phyloP scores from a whole-genome alignment of 371 early-diverging fungal species.

The Rhizomucor pusillus region DNA sequence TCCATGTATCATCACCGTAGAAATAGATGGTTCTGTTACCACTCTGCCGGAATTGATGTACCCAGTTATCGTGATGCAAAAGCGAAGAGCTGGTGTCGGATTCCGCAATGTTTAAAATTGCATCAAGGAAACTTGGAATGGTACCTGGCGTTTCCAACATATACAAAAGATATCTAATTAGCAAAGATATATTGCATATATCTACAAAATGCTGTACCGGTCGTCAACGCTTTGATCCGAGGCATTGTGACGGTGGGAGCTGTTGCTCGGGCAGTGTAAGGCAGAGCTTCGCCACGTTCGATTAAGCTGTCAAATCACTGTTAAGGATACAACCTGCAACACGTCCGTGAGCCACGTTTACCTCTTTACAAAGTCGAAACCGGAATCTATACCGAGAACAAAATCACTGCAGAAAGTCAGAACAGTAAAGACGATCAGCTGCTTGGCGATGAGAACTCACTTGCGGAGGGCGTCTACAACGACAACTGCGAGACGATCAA shows the following conservation, averaged over 20 bases:
- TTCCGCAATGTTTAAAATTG: conserved; percentile 83
- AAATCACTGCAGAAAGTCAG: conserved; percentile 60
- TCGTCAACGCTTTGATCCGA: conserved; percentile 91
- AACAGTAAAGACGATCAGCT: neutral
- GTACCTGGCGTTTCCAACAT: conserved; percentile 31
- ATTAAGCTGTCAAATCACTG: conserved; percentile 40
- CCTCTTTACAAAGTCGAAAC: conserved; percentile 63
- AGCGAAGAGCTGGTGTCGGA: conserved; percentile 73
- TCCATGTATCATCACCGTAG: conserved; percentile 97
- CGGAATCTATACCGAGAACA: conserved; percentile 64
- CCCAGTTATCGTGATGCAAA: conserved; percentile 68
- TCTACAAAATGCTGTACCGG: conserved; percentile 64
- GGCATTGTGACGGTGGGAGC: conserved; percentile 96
- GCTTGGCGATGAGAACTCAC: conserved; percentile 26
- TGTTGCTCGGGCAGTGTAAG: conserved; percentile 71
- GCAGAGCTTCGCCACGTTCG: conserved; percentile 45
- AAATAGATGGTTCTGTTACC: conserved; percentile 64
- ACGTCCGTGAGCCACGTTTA: no score
- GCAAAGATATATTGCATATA: conserved; percentile 25
- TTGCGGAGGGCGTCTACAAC: conserved; percentile 79
- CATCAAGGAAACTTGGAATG: conserved; percentile 71
- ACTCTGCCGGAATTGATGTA: conserved; percentile 61
- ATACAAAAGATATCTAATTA: neutral
- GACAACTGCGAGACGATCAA: conserved; percentile 74
- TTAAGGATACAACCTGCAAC: neutral